Evolutionary conservation across 2,329 filamentous ascomycete species (phyloP), one percentile per base, ranked within the genome.

Genomic region (Ophiostoma perfectum): DNA sequence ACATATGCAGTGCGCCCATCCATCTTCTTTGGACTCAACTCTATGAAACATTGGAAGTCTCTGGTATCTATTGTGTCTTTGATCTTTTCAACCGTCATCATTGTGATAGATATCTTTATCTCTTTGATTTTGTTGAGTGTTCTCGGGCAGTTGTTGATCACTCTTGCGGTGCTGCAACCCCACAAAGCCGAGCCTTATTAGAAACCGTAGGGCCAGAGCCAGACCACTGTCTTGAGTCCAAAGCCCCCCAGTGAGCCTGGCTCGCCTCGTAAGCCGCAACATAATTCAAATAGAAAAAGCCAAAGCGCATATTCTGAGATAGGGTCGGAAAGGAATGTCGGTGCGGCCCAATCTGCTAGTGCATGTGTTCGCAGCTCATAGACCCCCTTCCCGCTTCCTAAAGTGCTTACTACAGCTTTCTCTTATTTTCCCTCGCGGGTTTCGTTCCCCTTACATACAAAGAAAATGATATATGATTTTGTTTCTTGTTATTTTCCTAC

Each of bases 271-370:
- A 27, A 44, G 42, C 42, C 11, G 42, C 11, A 44, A 44, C 42
- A 6, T 44, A 44, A 44, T 8, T 44, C 42, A 27, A 45, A 11
- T 39, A 38, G 8, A 44, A n/a, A 18, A 64, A 66, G 41, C 49
- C 58, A 47, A 36, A 65, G 14, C 41, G 62, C 66, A 11, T 60
- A 64, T 9, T 18, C 49, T 27, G 55, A 60, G 55, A 60, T 60
- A 12, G 55, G 55, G 55, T 60, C 64, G 47, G 58, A 67, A 65
- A 49, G n/a, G 55, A 70, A 60, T 64, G 69, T 69, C 66, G 69
- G 67, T 69, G 70, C 70, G 69, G 69, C 70, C 70, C 65, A 72
- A 72, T 67, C 64, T 71, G 70, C 67, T 62, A 63, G 68, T 67
- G 38, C 67, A 66, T 66, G 52, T 67, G 44, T 64, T 52, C 49